Conservation (phyloP, 192 early-diverging fungal species). For the Umbelopsis ramanniana region DNA sequence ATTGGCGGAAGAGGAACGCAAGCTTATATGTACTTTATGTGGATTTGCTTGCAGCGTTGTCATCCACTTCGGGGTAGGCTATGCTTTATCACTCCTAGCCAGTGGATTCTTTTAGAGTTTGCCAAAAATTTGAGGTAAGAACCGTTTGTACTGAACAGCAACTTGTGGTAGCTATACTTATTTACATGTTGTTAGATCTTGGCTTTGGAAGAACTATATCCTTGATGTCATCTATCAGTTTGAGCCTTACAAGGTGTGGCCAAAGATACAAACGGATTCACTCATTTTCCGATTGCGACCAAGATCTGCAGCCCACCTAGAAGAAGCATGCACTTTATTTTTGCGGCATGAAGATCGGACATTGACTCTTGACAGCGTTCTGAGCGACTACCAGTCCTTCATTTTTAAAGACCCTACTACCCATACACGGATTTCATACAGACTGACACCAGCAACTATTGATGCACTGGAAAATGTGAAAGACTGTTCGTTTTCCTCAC, state of each 20-base stretch:
- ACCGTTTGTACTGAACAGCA: background rate
- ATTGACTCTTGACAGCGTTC: conserved; percentile 2
- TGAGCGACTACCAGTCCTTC: conserved; percentile 46
- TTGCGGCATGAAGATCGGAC: conserved; percentile 5
- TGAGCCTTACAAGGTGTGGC: conserved; percentile 63
- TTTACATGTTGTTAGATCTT: conserved; percentile 38
- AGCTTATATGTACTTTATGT: conserved; percentile 63
- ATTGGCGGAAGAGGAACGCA: conserved; percentile 55
- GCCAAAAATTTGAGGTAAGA: conserved; percentile 54
- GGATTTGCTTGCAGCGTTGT: conserved; percentile 57
- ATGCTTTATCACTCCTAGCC: conserved; percentile 64
- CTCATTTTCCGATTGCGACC: conserved; percentile 57
- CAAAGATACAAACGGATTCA: conserved; percentile 64
- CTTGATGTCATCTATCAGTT: conserved; percentile 60
- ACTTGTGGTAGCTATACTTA: background rate
- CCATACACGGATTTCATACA: conserved; percentile 31
- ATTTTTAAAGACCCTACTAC: background rate
- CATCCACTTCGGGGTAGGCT: conserved; percentile 46
- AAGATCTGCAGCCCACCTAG: background rate
- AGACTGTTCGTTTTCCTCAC: conserved; percentile 48
- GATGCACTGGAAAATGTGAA: background rate
- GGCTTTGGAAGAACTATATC: conserved; percentile 57
- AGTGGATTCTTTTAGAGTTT: conserved; percentile 64
- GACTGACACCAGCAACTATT: conserved; percentile 28
- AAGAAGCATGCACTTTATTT: background rate